Conservation (phyloP, 1,139 yeast species). For the Blastobotrys elegans region DNA sequence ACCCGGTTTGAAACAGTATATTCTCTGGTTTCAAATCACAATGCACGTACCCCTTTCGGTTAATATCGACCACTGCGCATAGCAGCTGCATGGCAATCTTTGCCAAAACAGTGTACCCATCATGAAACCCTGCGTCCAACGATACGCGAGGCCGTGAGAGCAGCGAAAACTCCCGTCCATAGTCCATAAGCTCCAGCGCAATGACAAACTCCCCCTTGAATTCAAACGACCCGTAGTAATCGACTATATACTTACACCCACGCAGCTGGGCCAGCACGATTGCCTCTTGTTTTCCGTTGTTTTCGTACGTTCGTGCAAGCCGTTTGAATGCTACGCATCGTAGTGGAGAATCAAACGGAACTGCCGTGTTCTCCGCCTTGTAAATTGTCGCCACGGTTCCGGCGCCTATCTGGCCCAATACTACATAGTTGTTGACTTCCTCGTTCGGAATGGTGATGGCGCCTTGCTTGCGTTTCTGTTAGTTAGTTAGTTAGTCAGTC, state of each 20-base stretch:
- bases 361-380: conserved; percentile 19
- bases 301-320: conserved; percentile 15
- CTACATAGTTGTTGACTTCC: conserved; percentile 13
- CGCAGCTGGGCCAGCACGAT: conserved; percentile 13
- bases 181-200: conserved; percentile 20
- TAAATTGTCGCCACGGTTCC: conserved; percentile 19
- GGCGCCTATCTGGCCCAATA: conserved; percentile 17
- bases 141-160: conserved; percentile 2
- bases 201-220: conserved; percentile 18
- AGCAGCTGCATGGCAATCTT: conserved; percentile 25
- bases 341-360: conserved; percentile 13
- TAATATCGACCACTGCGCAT: conserved; percentile 29
- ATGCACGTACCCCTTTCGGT: conserved; percentile 56
- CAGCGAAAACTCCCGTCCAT: conserved; percentile 15
- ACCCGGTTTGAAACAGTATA: conserved; percentile 39
- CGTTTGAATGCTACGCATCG: conserved; percentile 23
- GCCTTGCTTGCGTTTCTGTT: not conserved
- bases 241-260: conserved; percentile 14
- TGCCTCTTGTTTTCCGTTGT: conserved; percentile 20
- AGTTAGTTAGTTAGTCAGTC: too few species aligned
- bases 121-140: not conserved
- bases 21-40: conserved; percentile 86
- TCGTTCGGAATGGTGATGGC: conserved; percentile 4
- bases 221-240: conserved; percentile 17
- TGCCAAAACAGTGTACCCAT: conserved; percentile 19